phyloP scores from a whole-genome alignment of 2,329 filamentous ascomycete genomes.

The Alternaria sp. region DNA sequence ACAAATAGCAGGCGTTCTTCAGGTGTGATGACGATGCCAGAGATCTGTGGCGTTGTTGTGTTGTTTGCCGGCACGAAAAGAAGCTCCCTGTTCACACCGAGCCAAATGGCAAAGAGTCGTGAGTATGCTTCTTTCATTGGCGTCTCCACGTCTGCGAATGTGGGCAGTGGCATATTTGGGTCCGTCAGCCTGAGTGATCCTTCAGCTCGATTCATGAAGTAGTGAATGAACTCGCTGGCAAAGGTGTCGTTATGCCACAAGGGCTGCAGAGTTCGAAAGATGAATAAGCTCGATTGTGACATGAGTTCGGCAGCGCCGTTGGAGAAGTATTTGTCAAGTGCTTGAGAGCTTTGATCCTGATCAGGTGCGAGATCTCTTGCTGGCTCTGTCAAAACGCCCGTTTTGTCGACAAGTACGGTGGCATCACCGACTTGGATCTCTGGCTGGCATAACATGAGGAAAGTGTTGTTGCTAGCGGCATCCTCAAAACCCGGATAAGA shows the following conservation, averaged over 20 bases:
- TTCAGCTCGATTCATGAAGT: background rate
- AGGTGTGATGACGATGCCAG: background rate
- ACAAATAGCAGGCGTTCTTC: background rate
- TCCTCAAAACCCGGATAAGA: background rate
- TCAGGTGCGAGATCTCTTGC: background rate
- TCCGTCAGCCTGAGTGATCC: background rate
- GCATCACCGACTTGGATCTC: background rate
- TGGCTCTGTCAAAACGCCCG: background rate
- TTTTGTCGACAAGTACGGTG: background rate
- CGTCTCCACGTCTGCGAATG: background rate
- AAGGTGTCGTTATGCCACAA: background rate
- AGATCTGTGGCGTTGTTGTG: background rate
- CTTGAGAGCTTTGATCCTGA: background rate
- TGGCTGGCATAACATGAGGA: background rate
- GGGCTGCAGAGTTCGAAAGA: background rate
- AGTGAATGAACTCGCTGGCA: background rate
- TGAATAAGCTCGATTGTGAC: background rate
- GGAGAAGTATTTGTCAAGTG: background rate
- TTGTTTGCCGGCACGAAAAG: background rate
- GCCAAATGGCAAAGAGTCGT: background rate
- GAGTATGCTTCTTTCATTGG: background rate
- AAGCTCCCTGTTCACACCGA: background rate
- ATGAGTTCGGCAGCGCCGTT: background rate
- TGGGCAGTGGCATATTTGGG: background rate
- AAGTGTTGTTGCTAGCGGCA: background rate